A percentile compares a stretch with the other conserved stretches of the same genome.
Conservation (phyloP, 2,329 filamentous ascomycete genomes). For the Colletotrichum orbiculare region DNA sequence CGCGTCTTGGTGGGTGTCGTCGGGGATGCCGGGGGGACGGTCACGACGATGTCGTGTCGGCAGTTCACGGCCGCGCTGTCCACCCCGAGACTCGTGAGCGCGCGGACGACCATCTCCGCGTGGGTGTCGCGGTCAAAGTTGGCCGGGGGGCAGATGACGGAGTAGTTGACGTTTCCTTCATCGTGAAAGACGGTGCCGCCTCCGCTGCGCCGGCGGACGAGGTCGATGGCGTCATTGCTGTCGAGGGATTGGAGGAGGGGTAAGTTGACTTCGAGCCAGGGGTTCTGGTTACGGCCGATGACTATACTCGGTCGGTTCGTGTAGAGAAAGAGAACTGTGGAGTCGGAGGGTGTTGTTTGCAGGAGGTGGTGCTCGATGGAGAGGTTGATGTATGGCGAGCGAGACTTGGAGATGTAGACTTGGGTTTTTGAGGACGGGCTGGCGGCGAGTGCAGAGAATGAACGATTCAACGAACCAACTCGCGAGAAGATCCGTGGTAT, state of each 20-base stretch:
- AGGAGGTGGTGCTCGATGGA: conserved; percentile 93
- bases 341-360: conserved; percentile 75
- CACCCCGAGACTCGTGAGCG: conserved; percentile 71
- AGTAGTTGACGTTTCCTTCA: conserved; percentile 92
- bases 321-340: conserved; percentile 87
- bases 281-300: conserved; percentile 96
- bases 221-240: conserved; percentile 47
- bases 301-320: conserved; percentile 88
- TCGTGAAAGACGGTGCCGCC: conserved; percentile 97
- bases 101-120: conserved; percentile 92
- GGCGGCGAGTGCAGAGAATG: conserved; percentile 45
- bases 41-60: conserved; percentile 91
- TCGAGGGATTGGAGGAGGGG: conserved; percentile 57
- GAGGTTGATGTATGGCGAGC: conserved; percentile 88
- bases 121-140: conserved; percentile 87
- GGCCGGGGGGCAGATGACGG: conserved; percentile 83
- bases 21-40: conserved; percentile 45
- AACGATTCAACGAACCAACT: not conserved
- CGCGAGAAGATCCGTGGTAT: not conserved
- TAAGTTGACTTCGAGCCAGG: conserved; percentile 92
- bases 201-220: conserved; percentile 87
- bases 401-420: conserved; percentile 76
- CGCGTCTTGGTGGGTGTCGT: not conserved
- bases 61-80: conserved; percentile 80
- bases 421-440: conserved; percentile 65